Evolutionary conservation across 2,329 filamentous ascomycete genomes (phyloP).

Genomic region (Nemania diffusa): DNA sequence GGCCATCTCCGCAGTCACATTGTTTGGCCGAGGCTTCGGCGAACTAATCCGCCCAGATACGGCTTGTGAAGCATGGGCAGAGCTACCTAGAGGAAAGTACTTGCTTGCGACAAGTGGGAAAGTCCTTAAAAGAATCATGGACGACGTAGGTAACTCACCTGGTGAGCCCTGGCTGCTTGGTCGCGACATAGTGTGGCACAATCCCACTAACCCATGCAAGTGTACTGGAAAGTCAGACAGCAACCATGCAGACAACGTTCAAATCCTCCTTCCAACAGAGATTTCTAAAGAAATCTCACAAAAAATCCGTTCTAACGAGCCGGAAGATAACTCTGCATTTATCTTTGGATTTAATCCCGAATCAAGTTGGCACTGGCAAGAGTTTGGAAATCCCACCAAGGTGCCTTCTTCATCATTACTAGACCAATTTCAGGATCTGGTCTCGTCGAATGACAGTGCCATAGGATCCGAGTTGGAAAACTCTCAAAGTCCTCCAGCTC

Average conservation of each 20-base stretch:
- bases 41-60: background rate
- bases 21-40: constrained; percentile 7
- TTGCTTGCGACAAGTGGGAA: constrained; percentile 7
- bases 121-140: constrained; percentile 5
- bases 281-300: background rate
- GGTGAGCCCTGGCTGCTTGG: constrained; percentile 2
- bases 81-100: background rate
- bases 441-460: background rate
- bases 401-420: background rate
- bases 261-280: background rate
- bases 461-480: background rate
- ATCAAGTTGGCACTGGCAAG: constrained; percentile 11
- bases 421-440: background rate
- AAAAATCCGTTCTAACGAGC: background rate
- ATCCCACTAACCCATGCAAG: background rate
- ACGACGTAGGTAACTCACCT: constrained; percentile 8
- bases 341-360: constrained; percentile 4
- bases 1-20: background rate
- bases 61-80: background rate
- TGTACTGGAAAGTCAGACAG: background rate
- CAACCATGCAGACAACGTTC: background rate
- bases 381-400: constrained; percentile 12
- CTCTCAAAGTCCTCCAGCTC: background rate
- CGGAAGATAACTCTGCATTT: constrained; percentile 2
- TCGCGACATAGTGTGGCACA: constrained; percentile 8